These are phyloP conservation scores for Thuja plicata DNA, from an alignment of 83 land plant species.

Conservation along the genomic window DNA sequence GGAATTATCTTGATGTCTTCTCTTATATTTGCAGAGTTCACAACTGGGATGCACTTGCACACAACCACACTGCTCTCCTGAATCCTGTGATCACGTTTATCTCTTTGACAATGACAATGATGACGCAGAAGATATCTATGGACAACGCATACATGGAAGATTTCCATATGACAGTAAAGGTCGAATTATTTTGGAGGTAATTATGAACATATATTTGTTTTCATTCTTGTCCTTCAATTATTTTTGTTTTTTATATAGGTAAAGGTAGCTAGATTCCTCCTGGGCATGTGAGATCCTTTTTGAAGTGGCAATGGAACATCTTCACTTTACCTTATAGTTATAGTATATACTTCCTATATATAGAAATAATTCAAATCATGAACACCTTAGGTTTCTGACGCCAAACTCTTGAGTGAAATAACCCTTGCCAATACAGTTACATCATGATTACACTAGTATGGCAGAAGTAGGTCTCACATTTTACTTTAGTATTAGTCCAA, in stretches of 20 bases:
- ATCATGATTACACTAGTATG: neutral
- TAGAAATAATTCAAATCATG: neutral
- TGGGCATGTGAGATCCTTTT: neutral
- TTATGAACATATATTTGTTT: neutral
- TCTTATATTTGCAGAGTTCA: conserved; percentile 57
- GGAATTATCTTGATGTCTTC: neutral
- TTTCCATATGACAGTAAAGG: conserved; percentile 89
- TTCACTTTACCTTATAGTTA: neutral
- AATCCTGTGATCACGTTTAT: conserved; percentile 86
- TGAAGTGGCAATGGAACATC: neutral
- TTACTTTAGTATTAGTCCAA: neutral
- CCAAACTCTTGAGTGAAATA: neutral
- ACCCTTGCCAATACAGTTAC: neutral
- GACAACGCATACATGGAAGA: conserved; percentile 77
- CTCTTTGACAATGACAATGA: conserved; percentile 89
- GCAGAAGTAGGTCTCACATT: neutral
- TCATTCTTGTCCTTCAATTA: neutral
- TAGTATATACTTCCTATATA: no score
- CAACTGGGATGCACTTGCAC: conserved; percentile 83
- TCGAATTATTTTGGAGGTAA: conserved; percentile 81
- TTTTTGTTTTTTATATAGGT: neutral
- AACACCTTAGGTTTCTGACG: neutral
- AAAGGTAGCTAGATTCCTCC: neutral
- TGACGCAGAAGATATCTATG: conserved; percentile 81
- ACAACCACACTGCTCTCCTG: conserved; percentile 52